Conservation (phyloP, 176 grass and related monocot species). For the Triticum urartu region DNA sequence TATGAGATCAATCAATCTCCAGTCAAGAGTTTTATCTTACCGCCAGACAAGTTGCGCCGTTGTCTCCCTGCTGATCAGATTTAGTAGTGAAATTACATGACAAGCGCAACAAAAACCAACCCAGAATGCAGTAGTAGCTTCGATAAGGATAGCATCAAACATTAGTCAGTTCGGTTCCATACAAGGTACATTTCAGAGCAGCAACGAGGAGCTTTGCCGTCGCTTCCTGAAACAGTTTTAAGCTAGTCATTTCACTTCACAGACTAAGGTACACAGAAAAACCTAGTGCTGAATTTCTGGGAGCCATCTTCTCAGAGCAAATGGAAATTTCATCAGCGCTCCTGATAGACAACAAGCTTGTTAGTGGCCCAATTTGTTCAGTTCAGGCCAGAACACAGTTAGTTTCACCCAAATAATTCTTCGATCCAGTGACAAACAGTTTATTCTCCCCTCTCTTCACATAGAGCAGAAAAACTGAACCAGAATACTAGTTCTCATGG, state of each 20-base stretch:
- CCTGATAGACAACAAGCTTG: constrained; percentile 22
- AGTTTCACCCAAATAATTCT: constrained; percentile 48
- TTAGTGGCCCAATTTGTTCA: constrained; percentile 36
- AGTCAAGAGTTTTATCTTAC: not conserved
- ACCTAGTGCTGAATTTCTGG: constrained; percentile 21
- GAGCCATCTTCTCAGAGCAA: constrained; percentile 27
- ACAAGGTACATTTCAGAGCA: constrained; percentile 23
- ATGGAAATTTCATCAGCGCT: constrained; percentile 7
- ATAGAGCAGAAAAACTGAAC: constrained; percentile 33
- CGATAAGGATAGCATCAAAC: not conserved
- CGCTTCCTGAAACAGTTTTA: not conserved
- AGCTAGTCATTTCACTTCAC: constrained; percentile 28
- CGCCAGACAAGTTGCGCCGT: not conserved
- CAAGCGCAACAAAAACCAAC: not conserved
- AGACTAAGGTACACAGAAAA: constrained; percentile 25
- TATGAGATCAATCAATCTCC: not conserved
- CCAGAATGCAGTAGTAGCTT: not conserved
- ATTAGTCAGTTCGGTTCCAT: constrained; percentile 7
- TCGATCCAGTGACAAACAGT: constrained; percentile 23
- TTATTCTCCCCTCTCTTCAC: constrained; percentile 48
- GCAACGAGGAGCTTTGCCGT: not conserved
- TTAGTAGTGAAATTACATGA: not conserved
- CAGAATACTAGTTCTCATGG: constrained; percentile 23
- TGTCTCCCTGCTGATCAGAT: not conserved
- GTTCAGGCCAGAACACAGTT: constrained; percentile 39